A percentile compares a stretch with the other conserved stretches of the same genome.
These are phyloP conservation scores for Aspergillus nidulans DNA, from an alignment of 495 filamentous ascomycete species.

Conservation along the genomic window DNA sequence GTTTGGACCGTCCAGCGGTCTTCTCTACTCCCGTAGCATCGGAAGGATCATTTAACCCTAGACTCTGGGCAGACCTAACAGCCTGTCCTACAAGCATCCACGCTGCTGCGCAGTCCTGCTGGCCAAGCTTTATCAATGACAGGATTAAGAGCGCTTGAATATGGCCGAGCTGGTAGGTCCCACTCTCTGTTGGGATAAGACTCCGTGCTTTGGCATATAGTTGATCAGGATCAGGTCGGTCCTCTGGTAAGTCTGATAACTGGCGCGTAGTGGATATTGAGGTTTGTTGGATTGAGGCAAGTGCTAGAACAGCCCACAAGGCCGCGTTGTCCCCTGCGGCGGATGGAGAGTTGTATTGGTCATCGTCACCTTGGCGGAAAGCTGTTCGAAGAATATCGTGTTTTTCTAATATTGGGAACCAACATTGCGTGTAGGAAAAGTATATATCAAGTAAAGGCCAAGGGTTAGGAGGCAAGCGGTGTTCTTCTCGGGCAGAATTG, in stretches of 20 bases:
- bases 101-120: slow-evolving; percentile 46
- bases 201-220: slow-evolving; percentile 52
- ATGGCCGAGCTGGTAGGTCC: slow-evolving; percentile 51
- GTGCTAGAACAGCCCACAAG: slow-evolving; percentile 58
- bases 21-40: slow-evolving; percentile 17
- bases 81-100: slow-evolving; percentile 61
- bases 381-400: slow-evolving; percentile 54
- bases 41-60: slow-evolving; percentile 34
- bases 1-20: slow-evolving; percentile 34
- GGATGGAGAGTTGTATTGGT: slow-evolving; percentile 25
- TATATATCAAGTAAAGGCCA: slow-evolving; percentile 64
- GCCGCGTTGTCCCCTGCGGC: slow-evolving; percentile 55
- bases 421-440: slow-evolving; percentile 69
- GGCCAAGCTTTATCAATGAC: slow-evolving; percentile 53
- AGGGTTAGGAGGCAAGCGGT: slow-evolving; percentile 41
- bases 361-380: slow-evolving; percentile 41
- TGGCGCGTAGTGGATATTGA: slow-evolving; percentile 38
- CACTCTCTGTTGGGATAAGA: slow-evolving; percentile 54
- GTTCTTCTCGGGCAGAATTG: background rate
- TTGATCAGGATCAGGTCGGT: slow-evolving; percentile 22
- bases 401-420: slow-evolving; percentile 71
- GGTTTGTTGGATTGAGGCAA: slow-evolving; percentile 45
- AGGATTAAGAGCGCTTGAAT: slow-evolving; percentile 61
- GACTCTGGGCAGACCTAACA: slow-evolving; percentile 48
- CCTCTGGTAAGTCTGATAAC: slow-evolving; percentile 13